Percentiles rank a stretch among this genome's conserved stretches.
phyloP scores from a whole-genome alignment of 2,329 filamentous ascomycete genomes.

The Arthrobotrys musiformis region DNA sequence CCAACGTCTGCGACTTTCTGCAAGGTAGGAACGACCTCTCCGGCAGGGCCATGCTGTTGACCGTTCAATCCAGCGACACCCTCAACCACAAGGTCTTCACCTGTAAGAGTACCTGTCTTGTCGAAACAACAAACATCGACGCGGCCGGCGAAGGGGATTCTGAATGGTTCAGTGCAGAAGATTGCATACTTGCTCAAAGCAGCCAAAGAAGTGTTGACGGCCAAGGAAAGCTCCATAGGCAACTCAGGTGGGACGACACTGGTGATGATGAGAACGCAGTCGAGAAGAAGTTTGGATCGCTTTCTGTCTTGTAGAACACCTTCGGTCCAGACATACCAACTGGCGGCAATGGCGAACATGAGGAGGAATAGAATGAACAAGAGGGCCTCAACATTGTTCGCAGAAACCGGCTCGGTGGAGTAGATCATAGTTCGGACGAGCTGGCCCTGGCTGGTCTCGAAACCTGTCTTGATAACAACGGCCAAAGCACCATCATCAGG shows the following conservation, averaged over 20 bases:
- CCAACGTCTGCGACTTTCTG: conserved; percentile 74
- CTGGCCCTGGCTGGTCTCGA: conserved; percentile 97
- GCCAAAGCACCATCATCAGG: conserved; percentile 95
- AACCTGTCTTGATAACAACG: conserved; percentile 95
- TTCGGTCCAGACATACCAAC: conserved; percentile 99
- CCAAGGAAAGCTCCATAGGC: conserved; percentile 96
- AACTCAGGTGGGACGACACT: conserved; percentile 98
- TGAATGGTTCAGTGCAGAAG: conserved; percentile 98
- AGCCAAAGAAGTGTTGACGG: conserved; percentile 96
- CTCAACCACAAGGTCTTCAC: conserved; percentile 95
- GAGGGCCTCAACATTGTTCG: conserved; percentile 95
- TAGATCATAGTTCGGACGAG: conserved; percentile 99
- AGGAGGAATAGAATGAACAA: conserved; percentile 97
- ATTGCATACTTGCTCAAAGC: conserved; percentile 95
- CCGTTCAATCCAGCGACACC: conserved; percentile 83
- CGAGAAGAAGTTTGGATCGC: conserved; percentile 93
- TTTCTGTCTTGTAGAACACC: conserved; percentile 94
- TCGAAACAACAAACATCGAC: conserved; percentile 98
- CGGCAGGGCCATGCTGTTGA: conserved; percentile 70
- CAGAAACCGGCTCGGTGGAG: conserved; percentile 97
- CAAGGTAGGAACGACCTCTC: conserved; percentile 71
- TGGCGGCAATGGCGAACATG: conserved; percentile 94
- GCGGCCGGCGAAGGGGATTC: conserved; percentile 93
- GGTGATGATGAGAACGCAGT: conserved; percentile 96
- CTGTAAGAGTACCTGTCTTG: conserved; percentile 96